Percentiles rank a stretch among this genome's conserved stretches.
phyloP scores from a whole-genome alignment of 148 eudicot species.

The Beta vulgaris region DNA sequence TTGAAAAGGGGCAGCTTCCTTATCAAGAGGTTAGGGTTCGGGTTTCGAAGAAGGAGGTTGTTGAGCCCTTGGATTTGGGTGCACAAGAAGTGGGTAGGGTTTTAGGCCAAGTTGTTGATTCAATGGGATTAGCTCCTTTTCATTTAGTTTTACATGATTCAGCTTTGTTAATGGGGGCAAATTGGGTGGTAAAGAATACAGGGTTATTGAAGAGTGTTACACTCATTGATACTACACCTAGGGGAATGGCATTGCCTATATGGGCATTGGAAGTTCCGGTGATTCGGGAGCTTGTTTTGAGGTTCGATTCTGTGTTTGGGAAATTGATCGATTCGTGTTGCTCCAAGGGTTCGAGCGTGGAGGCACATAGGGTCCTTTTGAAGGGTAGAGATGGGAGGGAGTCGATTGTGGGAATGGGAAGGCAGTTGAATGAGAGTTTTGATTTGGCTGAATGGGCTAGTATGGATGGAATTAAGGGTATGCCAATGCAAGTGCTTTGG shows the following conservation, averaged over 20 bases:
- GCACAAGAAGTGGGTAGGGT: slow-evolving; percentile 66
- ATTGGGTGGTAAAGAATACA: slow-evolving; percentile 70
- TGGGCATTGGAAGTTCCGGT: slow-evolving; percentile 54
- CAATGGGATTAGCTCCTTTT: slow-evolving; percentile 68
- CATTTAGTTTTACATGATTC: slow-evolving; percentile 90
- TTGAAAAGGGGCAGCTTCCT: slow-evolving; percentile 73
- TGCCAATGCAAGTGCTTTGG: slow-evolving; percentile 87
- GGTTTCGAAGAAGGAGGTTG: slow-evolving; percentile 37
- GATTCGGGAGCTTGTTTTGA: slow-evolving; percentile 59
- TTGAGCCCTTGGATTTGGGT: slow-evolving; percentile 60
- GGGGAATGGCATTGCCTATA: slow-evolving; percentile 61
- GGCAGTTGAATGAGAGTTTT: slow-evolving; percentile 66
- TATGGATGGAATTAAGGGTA: slow-evolving; percentile 51
- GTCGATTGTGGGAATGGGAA: slow-evolving; percentile 67
- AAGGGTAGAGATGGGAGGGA: slow-evolving; percentile 63
- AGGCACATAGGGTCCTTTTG: slow-evolving; percentile 74
- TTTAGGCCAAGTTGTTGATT: slow-evolving; percentile 66
- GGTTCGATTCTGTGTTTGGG: slow-evolving; percentile 55
- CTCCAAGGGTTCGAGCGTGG: slow-evolving; percentile 41
- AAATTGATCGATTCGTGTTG: slow-evolving; percentile 59
- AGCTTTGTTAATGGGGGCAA: slow-evolving; percentile 64
- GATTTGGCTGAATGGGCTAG: slow-evolving; percentile 76
- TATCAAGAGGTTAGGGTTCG: slow-evolving; percentile 40
- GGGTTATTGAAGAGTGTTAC: slow-evolving; percentile 60
- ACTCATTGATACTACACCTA: slow-evolving; percentile 52